Percentiles rank a stretch among this genome's conserved stretches.
These are phyloP conservation scores for Hemisphaericaspora xylanilytica DNA, from an alignment of 1,139 yeast species.

Conservation along the genomic window DNA sequence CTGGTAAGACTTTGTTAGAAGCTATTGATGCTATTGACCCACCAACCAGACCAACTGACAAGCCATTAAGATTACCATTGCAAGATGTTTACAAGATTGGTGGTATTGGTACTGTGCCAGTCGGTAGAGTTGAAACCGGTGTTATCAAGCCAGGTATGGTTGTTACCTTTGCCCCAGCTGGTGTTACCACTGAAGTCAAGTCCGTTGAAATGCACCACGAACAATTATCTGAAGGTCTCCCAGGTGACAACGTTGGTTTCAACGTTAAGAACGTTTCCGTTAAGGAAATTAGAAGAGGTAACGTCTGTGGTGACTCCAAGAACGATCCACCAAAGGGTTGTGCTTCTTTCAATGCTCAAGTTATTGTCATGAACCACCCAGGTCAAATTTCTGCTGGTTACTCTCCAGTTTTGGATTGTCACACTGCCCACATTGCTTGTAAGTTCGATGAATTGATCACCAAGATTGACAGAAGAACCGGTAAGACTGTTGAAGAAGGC, in stretches of 20 bases:
- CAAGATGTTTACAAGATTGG: constrained; percentile 93
- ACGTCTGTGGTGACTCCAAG: constrained; percentile 95
- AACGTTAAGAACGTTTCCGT: constrained; percentile 93
- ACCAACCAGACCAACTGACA: constrained; percentile 82
- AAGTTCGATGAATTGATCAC: constrained; percentile 78
- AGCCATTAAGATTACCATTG: constrained; percentile 88
- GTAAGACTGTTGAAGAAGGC: constrained; percentile 78
- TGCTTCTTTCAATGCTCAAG: constrained; percentile 86
- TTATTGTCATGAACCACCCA: constrained; percentile 88
- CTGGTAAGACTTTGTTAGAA: constrained; percentile 86
- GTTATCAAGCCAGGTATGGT: constrained; percentile 89
- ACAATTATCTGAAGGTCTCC: constrained; percentile 78
- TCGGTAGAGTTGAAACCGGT: constrained; percentile 94
- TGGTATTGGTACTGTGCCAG: constrained; percentile 94
- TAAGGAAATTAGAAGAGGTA: constrained; percentile 93
- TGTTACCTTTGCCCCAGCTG: constrained; percentile 88
- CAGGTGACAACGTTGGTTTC: constrained; percentile 96
- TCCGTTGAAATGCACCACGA: constrained; percentile 96
- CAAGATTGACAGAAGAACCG: constrained; percentile 93
- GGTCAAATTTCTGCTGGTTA: constrained; percentile 92
- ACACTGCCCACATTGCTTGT: constrained; percentile 95
- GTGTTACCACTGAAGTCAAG: constrained; percentile 90
- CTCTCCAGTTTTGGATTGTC: constrained; percentile 93
- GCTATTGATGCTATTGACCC: constrained; percentile 87
- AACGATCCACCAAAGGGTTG: constrained; percentile 87